Percentiles rank a stretch among this genome's conserved stretches.
Evolutionary conservation across 2,329 filamentous ascomycete species (phyloP).

Genomic region (Colletotrichum filicis): DNA sequence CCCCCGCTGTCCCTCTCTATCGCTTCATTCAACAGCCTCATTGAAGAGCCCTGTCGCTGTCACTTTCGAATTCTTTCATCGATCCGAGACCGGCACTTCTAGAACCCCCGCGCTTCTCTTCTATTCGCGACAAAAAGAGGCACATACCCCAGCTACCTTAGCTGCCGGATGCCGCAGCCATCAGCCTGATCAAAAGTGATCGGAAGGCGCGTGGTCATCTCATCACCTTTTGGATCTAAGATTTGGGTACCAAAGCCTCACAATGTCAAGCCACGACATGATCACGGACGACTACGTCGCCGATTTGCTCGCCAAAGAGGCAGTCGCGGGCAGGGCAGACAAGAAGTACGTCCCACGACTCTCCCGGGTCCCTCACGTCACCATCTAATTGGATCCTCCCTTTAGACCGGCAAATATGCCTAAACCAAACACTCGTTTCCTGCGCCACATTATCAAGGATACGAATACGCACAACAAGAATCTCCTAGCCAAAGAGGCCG

Average conservation of each 20-base stretch:
- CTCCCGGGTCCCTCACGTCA: neutral
- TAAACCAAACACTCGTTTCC: constrained; percentile 91
- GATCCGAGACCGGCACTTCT: neutral
- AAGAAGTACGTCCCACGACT: constrained; percentile 55
- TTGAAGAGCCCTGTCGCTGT: neutral
- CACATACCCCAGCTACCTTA: neutral
- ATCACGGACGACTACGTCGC: constrained; percentile 84
- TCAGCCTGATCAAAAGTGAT: neutral
- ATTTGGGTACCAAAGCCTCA: neutral
- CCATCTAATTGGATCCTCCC: constrained; percentile 15
- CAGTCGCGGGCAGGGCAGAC: constrained; percentile 73
- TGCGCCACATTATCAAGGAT: constrained; percentile 88
- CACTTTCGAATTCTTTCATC: neutral
- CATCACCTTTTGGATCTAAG: neutral
- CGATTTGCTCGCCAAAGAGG: constrained; percentile 82
- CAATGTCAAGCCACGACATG: constrained; percentile 60
- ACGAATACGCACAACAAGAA: constrained; percentile 91
- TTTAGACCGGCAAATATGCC: constrained; percentile 73
- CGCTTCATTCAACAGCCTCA: neutral
- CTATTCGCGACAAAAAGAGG: neutral
- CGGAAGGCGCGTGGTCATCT: neutral
- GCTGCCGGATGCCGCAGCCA: neutral
- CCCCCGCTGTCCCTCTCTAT: constrained; percentile 10
- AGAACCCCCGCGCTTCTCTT: neutral
- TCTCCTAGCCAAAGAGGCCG: constrained; percentile 83